Evolutionary conservation across 2,329 filamentous ascomycete species (phyloP).

Genomic region (Apiospora hydei): DNA sequence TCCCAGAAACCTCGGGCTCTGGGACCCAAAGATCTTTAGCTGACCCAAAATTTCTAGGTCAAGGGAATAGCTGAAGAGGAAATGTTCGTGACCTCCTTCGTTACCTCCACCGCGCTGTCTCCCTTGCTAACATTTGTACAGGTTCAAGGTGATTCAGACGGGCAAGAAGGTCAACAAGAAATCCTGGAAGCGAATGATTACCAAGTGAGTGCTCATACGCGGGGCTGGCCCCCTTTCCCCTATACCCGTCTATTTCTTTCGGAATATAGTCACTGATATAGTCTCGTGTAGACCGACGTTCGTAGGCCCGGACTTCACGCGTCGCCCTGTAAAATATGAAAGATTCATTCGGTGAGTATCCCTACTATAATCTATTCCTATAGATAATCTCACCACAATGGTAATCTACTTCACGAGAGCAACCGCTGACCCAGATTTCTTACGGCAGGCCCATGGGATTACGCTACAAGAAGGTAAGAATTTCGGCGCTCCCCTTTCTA

Average conservation of each 20-base stretch:
- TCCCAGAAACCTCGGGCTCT: neutral
- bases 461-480: slow-evolving; percentile 24
- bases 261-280: neutral
- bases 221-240: neutral
- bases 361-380: too few species aligned
- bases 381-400: too few species aligned
- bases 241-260: neutral
- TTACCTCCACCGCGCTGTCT: neutral
- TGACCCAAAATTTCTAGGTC: slow-evolving; percentile 67
- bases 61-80: slow-evolving; percentile 93
- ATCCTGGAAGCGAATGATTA: slow-evolving; percentile 66
- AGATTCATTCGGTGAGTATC: slow-evolving; percentile 61
- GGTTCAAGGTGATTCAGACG: slow-evolving; percentile 91
- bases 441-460: slow-evolving; percentile 71
- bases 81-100: slow-evolving; percentile 59
- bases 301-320: slow-evolving; percentile 63
- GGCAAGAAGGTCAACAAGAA: slow-evolving; percentile 92
- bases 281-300: slow-evolving; percentile 68
- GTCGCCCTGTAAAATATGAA: slow-evolving; percentile 74
- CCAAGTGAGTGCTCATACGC: slow-evolving; percentile 51
- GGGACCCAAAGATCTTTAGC: neutral
- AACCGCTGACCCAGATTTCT: too few species aligned
- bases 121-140: neutral
- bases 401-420: too few species aligned
- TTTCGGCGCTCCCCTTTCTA: too few species aligned